These are phyloP conservation scores for Leccinum solheimii DNA, from an alignment of 1,284 basidiomycete genomes.

Conservation along the genomic window DNA sequence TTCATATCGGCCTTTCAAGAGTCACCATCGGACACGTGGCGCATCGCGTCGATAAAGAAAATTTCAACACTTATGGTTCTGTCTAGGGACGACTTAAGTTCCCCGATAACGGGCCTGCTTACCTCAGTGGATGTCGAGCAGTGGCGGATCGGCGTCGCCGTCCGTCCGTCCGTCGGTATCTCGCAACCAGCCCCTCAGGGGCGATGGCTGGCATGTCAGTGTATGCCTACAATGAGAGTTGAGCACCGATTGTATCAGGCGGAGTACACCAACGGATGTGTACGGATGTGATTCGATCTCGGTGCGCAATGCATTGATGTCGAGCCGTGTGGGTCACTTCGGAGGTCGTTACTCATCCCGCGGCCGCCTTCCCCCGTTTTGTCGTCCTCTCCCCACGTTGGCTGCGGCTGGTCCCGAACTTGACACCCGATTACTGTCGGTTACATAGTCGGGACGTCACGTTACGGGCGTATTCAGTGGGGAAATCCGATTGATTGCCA, in stretches of 20 bases:
- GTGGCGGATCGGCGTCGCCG: neutral
- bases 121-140: neutral
- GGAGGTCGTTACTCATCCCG: neutral
- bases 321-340: neutral
- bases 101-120: neutral
- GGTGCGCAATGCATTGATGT: neutral
- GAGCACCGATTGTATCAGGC: neutral
- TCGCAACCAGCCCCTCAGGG: neutral
- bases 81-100: neutral
- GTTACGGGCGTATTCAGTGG: neutral
- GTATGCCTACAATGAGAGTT: neutral
- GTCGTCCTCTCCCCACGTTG: neutral
- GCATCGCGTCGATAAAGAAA: neutral
- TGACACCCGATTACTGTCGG: neutral
- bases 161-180: neutral
- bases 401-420: neutral
- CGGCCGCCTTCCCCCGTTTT: neutral
- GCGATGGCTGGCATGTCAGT: neutral
- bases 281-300: conserved; percentile 1
- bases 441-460: neutral
- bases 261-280: neutral
- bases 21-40: conserved; percentile 2
- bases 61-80: neutral
- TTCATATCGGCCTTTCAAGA: conserved; percentile 5
- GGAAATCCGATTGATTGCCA: conserved; percentile 5